Base-by-base conservation (phyloP, 2,329 filamentous ascomycete species). In the Talaromyces piceae region DNA sequence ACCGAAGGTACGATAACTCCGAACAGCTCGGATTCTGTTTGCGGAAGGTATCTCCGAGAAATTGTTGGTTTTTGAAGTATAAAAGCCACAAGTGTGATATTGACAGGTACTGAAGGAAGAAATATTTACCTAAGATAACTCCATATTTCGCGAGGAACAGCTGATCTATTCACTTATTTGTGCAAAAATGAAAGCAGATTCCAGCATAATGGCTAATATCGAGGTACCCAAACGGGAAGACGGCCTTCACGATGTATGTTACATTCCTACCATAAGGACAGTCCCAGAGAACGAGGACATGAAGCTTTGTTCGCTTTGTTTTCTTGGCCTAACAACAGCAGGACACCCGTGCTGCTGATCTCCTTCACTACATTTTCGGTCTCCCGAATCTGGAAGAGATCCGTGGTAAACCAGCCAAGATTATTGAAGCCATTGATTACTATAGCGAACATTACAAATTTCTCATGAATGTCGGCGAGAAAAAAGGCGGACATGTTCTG, bases 401-500 rank as follows among this genome's bases (percentile, higher is more conserved):
- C 50, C 76, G 83, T 45, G 81, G 79, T n/a, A 82, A 80, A 16
- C 86, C 87, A 0, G 63, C 76, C 13, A 77, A 76, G 51, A 78
- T 91, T 1, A 73, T 91, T 0, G 73, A 76, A 22, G 80, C 81
- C 26, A 89, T 91, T 64, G 86, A 91, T 61, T 79, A 86, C 48
- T 91, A 77, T 65, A 81, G 73, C 12, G 70, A 79, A 37, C n/a
- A 20, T n/a, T 82, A 78, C 1, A 86, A 84, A 63, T 87, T 85
- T 56, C 77, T 91, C 49, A 91, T 91, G 84, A 91, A 90, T 57
- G 81, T 93, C 2, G 87, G 88, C 39, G 77, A 83, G 57, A 76
- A 83, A 61, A 93, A 93, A 69, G 87, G 86, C 41, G 77, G 75
- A 55, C 84, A 89, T 49, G 80, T 91, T 1, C 77, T 77, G 7